phyloP scores from a whole-genome alignment of 805 yeast genomes.

The Monosporozyma servazzii region DNA sequence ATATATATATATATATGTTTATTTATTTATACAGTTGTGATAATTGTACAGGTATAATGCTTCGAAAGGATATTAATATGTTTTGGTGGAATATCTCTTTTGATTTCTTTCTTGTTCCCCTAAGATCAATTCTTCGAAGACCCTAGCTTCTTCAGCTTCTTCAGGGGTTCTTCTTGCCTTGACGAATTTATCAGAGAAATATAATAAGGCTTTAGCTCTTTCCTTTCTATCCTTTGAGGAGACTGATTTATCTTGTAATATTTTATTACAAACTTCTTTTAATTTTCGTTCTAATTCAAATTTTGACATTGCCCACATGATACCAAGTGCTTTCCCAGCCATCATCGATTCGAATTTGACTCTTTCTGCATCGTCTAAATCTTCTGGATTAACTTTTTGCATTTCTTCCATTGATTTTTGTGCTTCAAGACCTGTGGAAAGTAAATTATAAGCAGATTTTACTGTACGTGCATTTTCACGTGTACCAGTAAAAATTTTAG shows the following conservation, averaged over 20 bases:
- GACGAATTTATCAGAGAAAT: slow-evolving; percentile 62
- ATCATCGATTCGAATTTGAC: slow-evolving; percentile 74
- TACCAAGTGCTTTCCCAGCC: slow-evolving; percentile 83
- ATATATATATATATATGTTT: too few relatives aligned
- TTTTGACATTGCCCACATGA: slow-evolving; percentile 92
- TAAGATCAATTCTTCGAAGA: slow-evolving; percentile 87
- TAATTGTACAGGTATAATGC: not conserved
- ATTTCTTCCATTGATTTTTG: slow-evolving; percentile 70
- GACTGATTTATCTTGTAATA: slow-evolving; percentile 61
- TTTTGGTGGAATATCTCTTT: slow-evolving; percentile 4
- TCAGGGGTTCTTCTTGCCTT: slow-evolving; percentile 65
- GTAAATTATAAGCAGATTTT: slow-evolving; percentile 72
- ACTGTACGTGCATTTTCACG: slow-evolving; percentile 79
- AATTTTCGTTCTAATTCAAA: slow-evolving; percentile 75
- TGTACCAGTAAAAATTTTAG: slow-evolving; percentile 71
- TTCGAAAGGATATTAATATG: not conserved
- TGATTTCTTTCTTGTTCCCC: slow-evolving; percentile 56
- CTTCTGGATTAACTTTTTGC: slow-evolving; percentile 56
- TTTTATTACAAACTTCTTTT: slow-evolving; percentile 72
- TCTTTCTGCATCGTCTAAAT: slow-evolving; percentile 48
- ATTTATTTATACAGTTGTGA: too few relatives aligned
- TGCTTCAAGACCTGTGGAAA: slow-evolving; percentile 82
- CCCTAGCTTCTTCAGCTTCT: slow-evolving; percentile 85
- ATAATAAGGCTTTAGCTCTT: slow-evolving; percentile 71
- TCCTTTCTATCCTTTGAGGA: slow-evolving; percentile 50